Base-by-base conservation (phyloP, 1,284 basidiomycete species). In the Puccinia coronata region DNA sequence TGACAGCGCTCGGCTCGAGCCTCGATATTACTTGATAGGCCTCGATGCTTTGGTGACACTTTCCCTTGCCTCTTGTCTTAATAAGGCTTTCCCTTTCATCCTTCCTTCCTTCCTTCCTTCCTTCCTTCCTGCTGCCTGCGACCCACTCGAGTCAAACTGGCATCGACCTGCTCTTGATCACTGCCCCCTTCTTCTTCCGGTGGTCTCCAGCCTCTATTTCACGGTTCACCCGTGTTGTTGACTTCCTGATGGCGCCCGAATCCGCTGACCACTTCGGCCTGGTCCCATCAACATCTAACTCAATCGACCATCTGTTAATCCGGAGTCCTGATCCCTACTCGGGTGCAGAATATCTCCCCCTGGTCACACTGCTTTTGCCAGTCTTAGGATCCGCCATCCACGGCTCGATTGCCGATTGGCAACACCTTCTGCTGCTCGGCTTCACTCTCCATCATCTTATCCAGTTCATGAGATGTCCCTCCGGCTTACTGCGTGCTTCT, bases 401-500 rank as follows among this genome's bases (percentile, higher is more conserved):
- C 25, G 71, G 71, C 53, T 73, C 71, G 36, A 16, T 73, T 57
- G n/a, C 71, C 18, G 53, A 73, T 28, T 73, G 71, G 71, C 49
- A 73, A 34, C 53, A 34, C 59, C 71, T 73, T 20, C 51, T 71
- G 20, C 43, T 71, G 1, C 51, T 71, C 34, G 69, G 69, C 25
- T 71, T 71, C 69, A 71, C 69, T 12, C 69, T 71, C 5, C 69
- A 71, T 39, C 69, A 71, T 34, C 69, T 71, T 25, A 53, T 71
- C 31, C 69, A 53, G 69, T 53, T 71, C 51, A 71, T 71, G 69
- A 71, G 69, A 53, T 71, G 69, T 53, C 69, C 69, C 14, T 71
- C 69, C 14, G 69, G 69, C 8, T 39, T 71, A 18, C 28, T 71
- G 20, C 69, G 69, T 51, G 69, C 69, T 18, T 71, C 69, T 20